Evolutionary conservation across 129 eudicot species (phyloP), one percentile per base, ranked within the genome.

Genomic region (Arctium lappa): DNA sequence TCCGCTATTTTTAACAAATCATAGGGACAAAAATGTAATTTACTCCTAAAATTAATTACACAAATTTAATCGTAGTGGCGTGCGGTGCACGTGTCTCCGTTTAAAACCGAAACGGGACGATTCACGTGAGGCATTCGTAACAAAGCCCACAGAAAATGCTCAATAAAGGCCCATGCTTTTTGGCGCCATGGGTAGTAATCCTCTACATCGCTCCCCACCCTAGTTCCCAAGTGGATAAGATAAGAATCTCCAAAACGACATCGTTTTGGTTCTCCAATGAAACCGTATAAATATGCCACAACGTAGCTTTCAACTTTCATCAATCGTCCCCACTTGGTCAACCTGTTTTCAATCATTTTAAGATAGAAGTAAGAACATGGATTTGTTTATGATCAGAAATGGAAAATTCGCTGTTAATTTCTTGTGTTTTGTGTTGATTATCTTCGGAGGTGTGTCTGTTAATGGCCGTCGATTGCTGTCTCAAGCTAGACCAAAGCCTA

Each of bases 401-500:
- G 78, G 50, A 39, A 69, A 33, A 11, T 68, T 15, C 5, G 73
- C 42, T 38, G 44, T 69, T 8, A 56, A 4, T 42, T 63, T 81
- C 48, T 10, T 77, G 4, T 83, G 69, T 27, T 33, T 82, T 18
- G 22, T 85, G 75, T 66, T 86, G 44, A 82, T 81, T n/a, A 29
- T 77, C 15, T 88, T 87, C 15, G 88, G 85, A 50, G 88, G 87
- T 7, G 3, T 1, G 36, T 79, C 92, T 36, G 90, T 89, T 6
- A 73, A 79, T 13, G 91, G 88, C 53, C 88, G 94, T 9, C 88
- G 82, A 29, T 77, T 90, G 81, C 39, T 78, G 74, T 78, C 88
- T 56, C 80, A 75, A 69, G 53, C 73, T 68, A 86, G 94, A 66
- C 98, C 98, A 6, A 65, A 50, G 30, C 94, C 88, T 46, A 76